Conservation (phyloP, 768 basidiomycete genomes). For the Suillus luteus region DNA sequence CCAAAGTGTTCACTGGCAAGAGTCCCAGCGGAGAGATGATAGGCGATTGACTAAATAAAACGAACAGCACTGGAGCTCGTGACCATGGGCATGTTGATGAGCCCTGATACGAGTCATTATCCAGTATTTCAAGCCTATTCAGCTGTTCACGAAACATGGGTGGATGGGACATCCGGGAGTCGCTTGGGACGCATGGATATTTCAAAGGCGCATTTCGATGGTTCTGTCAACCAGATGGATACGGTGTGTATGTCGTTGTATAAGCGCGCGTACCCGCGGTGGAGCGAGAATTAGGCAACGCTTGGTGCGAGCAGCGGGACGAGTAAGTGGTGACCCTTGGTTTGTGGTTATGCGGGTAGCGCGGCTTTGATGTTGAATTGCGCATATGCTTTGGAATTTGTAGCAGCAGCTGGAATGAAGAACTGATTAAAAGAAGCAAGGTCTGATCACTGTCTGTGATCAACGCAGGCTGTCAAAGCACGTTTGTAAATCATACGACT, state of each 20-base stretch:
- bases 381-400: not conserved
- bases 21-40: too few relatives aligned
- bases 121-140: slow-evolving; percentile 84
- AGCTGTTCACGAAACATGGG: slow-evolving; percentile 91
- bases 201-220: slow-evolving; percentile 98
- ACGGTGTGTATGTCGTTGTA: slow-evolving; percentile 95
- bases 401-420: not conserved
- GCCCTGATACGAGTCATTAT: slow-evolving; percentile 90
- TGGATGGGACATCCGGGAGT: slow-evolving; percentile 62
- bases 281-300: slow-evolving; percentile 58
- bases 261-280: slow-evolving; percentile 68
- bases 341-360: not conserved
- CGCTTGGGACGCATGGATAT: slow-evolving; percentile 96
- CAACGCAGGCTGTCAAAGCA: slow-evolving; percentile 29
- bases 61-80: too few relatives aligned
- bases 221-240: slow-evolving; percentile 94
- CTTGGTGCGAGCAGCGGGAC: not conserved
- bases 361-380: not conserved
- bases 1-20: too few relatives aligned
- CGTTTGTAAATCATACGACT: not conserved
- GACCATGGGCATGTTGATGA: slow-evolving; percentile 81
- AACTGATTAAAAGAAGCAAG: slow-evolving; percentile 25
- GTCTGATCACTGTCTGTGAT: slow-evolving; percentile 59
- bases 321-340: slow-evolving; percentile 5
- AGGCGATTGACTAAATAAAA: too few relatives aligned